Evolutionary conservation across 139 green algal species (phyloP).

Genomic region (Eudorina sp.): DNA sequence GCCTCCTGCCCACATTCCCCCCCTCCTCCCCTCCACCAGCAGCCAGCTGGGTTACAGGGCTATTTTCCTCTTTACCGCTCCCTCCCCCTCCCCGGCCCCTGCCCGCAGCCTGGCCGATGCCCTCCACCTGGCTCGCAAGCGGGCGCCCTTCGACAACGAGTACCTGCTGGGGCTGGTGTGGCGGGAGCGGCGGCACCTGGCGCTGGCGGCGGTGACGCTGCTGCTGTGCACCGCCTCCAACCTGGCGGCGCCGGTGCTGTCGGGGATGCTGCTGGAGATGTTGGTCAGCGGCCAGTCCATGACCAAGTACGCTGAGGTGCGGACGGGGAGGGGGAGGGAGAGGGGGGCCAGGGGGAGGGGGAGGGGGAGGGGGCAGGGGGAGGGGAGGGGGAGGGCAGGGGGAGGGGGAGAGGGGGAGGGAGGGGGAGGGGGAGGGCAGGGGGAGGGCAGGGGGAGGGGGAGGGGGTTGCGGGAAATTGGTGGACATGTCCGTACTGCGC

Average conservation of each 20-base stretch:
- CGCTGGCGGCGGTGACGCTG: slow-evolving; percentile 66
- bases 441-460: neutral
- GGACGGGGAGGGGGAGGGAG: neutral
- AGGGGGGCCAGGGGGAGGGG: neutral
- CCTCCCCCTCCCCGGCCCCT: no score
- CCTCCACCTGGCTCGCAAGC: slow-evolving; percentile 6
- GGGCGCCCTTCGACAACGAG: slow-evolving; percentile 72
- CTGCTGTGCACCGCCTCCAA: slow-evolving; percentile 86
- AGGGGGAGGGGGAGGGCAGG: neutral
- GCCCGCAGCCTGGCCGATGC: slow-evolving; percentile 23
- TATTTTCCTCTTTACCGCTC: no score
- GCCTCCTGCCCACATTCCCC: no score
- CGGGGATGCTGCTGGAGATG: slow-evolving; percentile 86
- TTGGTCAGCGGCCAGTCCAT: slow-evolving; percentile 79
- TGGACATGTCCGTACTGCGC: no score
- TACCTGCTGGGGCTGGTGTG: slow-evolving; percentile 76
- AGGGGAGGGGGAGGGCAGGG: neutral
- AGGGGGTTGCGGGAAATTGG: no score
- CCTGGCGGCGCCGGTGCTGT: slow-evolving; percentile 85
- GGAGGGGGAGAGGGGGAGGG: neutral
- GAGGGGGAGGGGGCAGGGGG: neutral
- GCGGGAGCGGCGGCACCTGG: slow-evolving; percentile 72
- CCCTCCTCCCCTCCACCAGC: no score
- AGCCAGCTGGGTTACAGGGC: no score
- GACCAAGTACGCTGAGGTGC: slow-evolving; percentile 68